A percentile compares a stretch with the other conserved stretches of the same genome.
Conservation (phyloP, 78 protist genomes). For the Tieghemostelium lacteum region DNA sequence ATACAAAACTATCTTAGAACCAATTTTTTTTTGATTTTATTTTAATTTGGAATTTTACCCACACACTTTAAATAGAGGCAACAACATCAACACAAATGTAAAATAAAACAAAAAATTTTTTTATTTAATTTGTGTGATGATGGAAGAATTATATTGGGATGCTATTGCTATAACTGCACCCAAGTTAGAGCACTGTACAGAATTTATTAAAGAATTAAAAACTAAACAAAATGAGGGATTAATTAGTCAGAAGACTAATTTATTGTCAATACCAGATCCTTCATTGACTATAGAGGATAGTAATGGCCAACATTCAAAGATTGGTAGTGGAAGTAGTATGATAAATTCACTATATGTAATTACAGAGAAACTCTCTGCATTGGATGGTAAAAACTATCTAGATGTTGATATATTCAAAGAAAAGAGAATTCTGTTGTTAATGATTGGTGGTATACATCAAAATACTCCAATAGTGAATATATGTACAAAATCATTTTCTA, state of each 20-base stretch:
- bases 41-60: no score
- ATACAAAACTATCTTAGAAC: no score
- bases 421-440: slow-evolving; percentile 30
- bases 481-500: slow-evolving; percentile 48
- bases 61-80: no score
- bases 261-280: slow-evolving; percentile 65
- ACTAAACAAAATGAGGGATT: slow-evolving; percentile 54
- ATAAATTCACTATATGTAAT: slow-evolving; percentile 44
- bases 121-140: neutral
- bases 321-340: slow-evolving; percentile 54
- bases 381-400: slow-evolving; percentile 23
- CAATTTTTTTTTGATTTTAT: no score
- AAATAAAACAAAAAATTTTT: no score
- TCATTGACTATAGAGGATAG: neutral
- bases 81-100: no score
- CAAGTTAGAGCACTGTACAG: slow-evolving; percentile 50
- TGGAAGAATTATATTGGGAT: slow-evolving; percentile 23
- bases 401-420: slow-evolving; percentile 44
- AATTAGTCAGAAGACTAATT: slow-evolving; percentile 5
- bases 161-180: slow-evolving; percentile 67
- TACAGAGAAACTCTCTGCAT: slow-evolving; percentile 17
- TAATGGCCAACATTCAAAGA: neutral
- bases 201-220: slow-evolving; percentile 51
- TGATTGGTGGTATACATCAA: slow-evolving; percentile 66
- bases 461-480: slow-evolving; percentile 55